phyloP scores from a whole-genome alignment of 768 basidiomycete species.

The Termitomyces titanicus region DNA sequence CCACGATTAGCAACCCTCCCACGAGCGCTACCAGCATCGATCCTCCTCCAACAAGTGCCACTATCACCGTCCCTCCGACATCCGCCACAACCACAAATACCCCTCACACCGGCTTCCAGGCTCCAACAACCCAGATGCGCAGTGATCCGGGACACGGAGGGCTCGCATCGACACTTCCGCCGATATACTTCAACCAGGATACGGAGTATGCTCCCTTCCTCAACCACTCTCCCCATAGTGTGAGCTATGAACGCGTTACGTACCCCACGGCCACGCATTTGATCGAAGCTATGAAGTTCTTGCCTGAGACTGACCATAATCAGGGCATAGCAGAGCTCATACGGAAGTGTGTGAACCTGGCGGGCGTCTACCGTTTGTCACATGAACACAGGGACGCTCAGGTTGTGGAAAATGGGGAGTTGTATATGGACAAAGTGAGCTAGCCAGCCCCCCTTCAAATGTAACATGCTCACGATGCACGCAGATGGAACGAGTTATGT shows the following conservation, averaged over 20 bases:
- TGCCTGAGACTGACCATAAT: constrained; percentile 28
- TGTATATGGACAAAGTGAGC: constrained; percentile 44
- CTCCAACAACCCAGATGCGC: background rate
- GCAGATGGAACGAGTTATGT: constrained; percentile 69
- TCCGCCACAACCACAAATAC: background rate
- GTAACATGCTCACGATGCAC: no score
- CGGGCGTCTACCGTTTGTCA: constrained; percentile 36
- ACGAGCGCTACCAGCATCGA: constrained; percentile 1
- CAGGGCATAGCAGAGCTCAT: constrained; percentile 58
- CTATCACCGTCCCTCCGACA: background rate
- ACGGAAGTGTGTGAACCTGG: constrained; percentile 32
- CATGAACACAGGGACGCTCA: constrained; percentile 28
- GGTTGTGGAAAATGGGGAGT: constrained; percentile 53
- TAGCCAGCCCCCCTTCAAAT: no score
- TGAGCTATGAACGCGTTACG: constrained; percentile 48
- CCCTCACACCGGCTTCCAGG: background rate
- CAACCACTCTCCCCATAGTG: constrained; percentile 62
- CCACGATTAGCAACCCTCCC: constrained; percentile 7
- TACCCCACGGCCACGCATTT: constrained; percentile 75
- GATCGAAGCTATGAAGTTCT: constrained; percentile 73
- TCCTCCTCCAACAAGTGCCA: background rate
- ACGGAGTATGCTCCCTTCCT: constrained; percentile 46
- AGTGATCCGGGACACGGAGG: background rate
- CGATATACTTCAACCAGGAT: constrained; percentile 40
- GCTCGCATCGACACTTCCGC: constrained; percentile 11